phyloP scores from a whole-genome alignment of 306 rosid species.

The Cucumis cinereus region DNA sequence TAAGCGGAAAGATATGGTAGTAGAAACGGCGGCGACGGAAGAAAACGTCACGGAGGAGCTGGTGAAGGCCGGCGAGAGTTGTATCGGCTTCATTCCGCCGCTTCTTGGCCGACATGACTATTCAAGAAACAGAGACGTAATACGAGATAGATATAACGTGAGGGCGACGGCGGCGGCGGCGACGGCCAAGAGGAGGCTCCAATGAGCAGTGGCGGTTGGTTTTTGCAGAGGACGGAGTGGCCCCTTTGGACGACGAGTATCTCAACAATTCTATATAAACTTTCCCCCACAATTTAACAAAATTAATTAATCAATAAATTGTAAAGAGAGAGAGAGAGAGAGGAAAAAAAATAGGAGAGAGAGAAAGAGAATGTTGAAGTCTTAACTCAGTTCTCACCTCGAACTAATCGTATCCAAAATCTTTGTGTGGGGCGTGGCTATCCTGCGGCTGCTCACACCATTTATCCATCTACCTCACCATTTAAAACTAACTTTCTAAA shows the following conservation, averaged over 20 bases:
- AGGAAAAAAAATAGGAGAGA: too few relatives aligned
- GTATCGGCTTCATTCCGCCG: constrained; percentile 20
- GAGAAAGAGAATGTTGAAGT: background rate
- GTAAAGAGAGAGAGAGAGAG: background rate
- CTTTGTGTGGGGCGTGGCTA: background rate
- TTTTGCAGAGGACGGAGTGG: constrained; percentile 1
- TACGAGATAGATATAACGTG: background rate
- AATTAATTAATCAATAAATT: background rate
- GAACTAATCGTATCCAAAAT: constrained; percentile 1
- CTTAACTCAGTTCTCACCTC: constrained; percentile 3
- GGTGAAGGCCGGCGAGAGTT: background rate
- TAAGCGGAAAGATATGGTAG: constrained; percentile 29
- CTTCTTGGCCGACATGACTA: constrained; percentile 18
- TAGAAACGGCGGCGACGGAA: constrained; percentile 24
- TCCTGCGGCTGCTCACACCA: background rate
- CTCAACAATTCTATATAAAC: background rate
- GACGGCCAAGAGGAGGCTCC: background rate
- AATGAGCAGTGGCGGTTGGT: background rate
- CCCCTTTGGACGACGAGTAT: background rate
- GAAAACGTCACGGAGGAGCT: constrained; percentile 17
- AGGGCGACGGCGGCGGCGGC: background rate
- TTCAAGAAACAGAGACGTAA: background rate
- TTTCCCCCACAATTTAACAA: background rate
- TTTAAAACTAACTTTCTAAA: background rate
- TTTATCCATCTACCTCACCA: background rate